Base-by-base conservation (phyloP, 306 rosid genomes). In the Medicago arabica region DNA sequence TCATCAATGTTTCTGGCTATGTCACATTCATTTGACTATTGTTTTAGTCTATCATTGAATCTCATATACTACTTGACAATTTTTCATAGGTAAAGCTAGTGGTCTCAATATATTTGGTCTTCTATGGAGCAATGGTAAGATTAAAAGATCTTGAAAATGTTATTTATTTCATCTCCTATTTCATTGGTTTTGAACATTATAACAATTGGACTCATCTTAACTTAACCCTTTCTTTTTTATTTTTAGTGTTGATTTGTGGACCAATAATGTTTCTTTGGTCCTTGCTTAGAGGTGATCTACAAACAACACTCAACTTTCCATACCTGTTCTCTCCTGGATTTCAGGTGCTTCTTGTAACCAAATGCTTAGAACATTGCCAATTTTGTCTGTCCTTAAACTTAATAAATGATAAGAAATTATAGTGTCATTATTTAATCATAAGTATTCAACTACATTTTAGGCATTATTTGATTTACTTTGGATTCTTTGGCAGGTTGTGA, bases 41-140 rank as follows among this genome's bases (percentile, higher is more conserved):
- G 55, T 21, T 6, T 50, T 44, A 14, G 58, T 65, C 71, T 63
- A 11, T 64, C 7, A 55, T n/a, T 44, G 36, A 67, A 62, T 38
- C 31, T 60, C 6, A 46, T 76, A 16, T 9, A 34, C 61, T 41
- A 71, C 13, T 58, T 12, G 19, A 51, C 53, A 54, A 85, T 60
- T 18, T 80, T 76, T 74, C 75, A 57, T 82, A 93, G 96, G 97
- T 34, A 89, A 88, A 76, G 84, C 87, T 13, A 89, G 88, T 46
- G 98, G 97, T 63, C 89, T 93, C 16, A 88, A 83, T 72, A 68
- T 88, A 75, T 93, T 89, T 80, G 98, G 98, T 59, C 86, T 93
- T 60, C 81, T 93, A 86, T 93, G 97, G 98, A 88, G 96, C 70
- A 93, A 91, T 71, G 97, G 98, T 93, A 81, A 83, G 89, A 79